These are phyloP conservation scores for Cymbopogon flexuosus DNA, from an alignment of 202 grass and related monocot species.

Conservation along the genomic window DNA sequence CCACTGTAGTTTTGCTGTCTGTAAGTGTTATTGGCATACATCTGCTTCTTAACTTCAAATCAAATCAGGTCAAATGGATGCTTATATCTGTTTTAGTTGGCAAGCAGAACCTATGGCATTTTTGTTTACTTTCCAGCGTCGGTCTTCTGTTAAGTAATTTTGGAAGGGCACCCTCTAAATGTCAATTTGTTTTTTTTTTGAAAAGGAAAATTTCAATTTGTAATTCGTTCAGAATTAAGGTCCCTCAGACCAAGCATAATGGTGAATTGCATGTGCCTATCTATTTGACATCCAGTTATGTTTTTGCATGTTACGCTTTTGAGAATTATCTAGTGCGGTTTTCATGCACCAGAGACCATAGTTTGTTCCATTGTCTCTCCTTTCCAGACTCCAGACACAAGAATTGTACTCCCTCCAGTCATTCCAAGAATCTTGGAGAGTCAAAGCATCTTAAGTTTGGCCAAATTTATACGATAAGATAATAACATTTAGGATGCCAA, in stretches of 20 bases:
- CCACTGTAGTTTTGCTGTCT: neutral
- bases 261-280: neutral
- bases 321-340: neutral
- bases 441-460: too few species aligned
- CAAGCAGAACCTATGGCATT: neutral
- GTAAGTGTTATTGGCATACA: neutral
- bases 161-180: neutral
- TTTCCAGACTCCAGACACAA: neutral
- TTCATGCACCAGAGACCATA: neutral
- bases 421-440: too few species aligned
- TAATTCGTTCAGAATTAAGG: neutral
- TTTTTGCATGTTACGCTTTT: neutral
- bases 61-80: neutral
- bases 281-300: neutral
- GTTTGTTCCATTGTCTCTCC: neutral
- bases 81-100: neutral
- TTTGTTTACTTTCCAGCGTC: neutral
- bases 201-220: too few species aligned
- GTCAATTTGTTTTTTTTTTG: too few species aligned
- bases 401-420: too few species aligned
- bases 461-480: too few species aligned
- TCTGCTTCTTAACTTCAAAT: constrained; percentile 4
- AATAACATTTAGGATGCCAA: too few species aligned
- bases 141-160: neutral
- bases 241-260: neutral